Conservation (phyloP, 1,139 yeast genomes). For the Pichia terricola region DNA sequence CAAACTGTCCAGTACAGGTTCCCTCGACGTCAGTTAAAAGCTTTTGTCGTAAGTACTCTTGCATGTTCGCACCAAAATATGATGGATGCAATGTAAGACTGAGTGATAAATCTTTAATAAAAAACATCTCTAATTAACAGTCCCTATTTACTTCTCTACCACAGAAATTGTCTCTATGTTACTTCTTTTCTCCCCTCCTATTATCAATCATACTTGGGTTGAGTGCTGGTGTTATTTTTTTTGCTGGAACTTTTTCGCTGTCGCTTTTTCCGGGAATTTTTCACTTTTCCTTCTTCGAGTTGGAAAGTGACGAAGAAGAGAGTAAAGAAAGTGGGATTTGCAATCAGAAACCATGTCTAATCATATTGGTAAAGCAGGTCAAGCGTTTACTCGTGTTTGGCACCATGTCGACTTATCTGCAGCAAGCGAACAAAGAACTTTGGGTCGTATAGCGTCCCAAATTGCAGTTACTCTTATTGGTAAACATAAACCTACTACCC, state of each 20-base stretch:
- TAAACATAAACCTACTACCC: constrained; percentile 87
- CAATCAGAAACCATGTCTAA: constrained; percentile 36
- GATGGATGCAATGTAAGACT: constrained; percentile 94
- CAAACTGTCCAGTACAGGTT: constrained; percentile 97
- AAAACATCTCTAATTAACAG: constrained; percentile 16
- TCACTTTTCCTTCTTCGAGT: too few species aligned
- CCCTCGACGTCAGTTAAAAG: constrained; percentile 95
- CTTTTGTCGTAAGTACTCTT: constrained; percentile 81
- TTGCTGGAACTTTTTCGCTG: too few species aligned
- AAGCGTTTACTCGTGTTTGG: constrained; percentile 72
- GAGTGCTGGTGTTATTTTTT: background rate
- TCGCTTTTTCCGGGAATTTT: too few species aligned
- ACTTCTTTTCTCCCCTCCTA: background rate
- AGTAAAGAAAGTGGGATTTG: too few species aligned
- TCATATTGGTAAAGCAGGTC: constrained; percentile 38
- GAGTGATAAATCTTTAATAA: constrained; percentile 76
- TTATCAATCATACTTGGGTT: background rate
- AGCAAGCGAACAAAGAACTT: constrained; percentile 71
- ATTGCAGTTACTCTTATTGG: constrained; percentile 88
- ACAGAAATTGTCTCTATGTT: background rate
- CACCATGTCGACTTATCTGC: constrained; percentile 72
- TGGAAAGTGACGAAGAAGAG: too few species aligned
- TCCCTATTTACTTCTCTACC: background rate
- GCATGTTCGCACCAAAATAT: constrained; percentile 96
- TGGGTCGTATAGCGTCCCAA: constrained; percentile 86